Evolutionary conservation across 768 basidiomycete species (phyloP).

Genomic region (Mycena albidolilacea): DNA sequence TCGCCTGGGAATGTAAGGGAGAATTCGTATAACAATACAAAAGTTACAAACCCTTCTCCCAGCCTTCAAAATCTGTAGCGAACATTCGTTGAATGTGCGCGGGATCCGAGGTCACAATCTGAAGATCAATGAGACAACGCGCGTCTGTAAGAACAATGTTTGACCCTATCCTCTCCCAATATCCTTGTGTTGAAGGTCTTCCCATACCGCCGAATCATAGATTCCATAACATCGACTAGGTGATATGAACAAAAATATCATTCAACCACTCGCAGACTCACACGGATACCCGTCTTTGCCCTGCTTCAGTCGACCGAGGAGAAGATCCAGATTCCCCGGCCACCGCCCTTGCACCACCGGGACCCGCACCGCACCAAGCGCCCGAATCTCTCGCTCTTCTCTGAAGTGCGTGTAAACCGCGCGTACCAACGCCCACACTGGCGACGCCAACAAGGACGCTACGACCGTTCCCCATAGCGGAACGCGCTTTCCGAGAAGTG

Average conservation of each 20-base stretch:
- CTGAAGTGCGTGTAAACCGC: too few relatives aligned
- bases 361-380: not conserved
- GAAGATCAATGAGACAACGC: not conserved
- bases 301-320: not conserved
- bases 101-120: conserved; percentile 18
- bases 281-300: not conserved
- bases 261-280: not conserved
- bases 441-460: too few relatives aligned
- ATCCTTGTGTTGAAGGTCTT: conserved; percentile 13
- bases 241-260: not conserved
- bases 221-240: conserved; percentile 17
- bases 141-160: not conserved
- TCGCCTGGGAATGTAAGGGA: not conserved
- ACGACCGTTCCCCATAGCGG: too few relatives aligned
- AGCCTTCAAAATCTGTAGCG: conserved; percentile 25
- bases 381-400: not conserved
- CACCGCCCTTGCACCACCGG: not conserved
- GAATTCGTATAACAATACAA: not conserved
- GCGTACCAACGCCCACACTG: too few relatives aligned
- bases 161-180: conserved; percentile 17
- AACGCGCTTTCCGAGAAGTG: too few relatives aligned
- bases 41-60: conserved; percentile 21
- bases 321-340: not conserved
- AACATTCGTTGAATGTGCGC: conserved; percentile 24
- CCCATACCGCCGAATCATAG: conserved; percentile 17